Percentiles rank a stretch among this genome's conserved stretches.
Conservation (phyloP, 441 rosid species). For the Manihot esculenta region DNA sequence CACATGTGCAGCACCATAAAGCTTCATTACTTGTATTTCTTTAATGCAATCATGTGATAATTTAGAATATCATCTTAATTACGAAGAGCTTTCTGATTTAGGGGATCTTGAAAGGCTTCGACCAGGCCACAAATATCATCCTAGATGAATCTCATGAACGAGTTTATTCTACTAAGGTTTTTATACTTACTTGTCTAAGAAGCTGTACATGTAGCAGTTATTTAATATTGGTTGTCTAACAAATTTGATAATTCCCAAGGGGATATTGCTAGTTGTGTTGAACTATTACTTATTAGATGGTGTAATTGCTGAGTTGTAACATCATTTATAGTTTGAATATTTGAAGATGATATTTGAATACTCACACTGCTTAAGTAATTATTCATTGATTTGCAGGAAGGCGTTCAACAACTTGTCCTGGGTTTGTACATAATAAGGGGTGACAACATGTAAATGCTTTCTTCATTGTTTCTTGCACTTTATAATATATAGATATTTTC, state of each 20-base stretch:
- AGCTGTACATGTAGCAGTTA: not conserved
- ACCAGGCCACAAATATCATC: constrained; percentile 96
- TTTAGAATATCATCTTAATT: not conserved
- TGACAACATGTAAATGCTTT: constrained; percentile 78
- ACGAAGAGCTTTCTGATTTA: constrained; percentile 21
- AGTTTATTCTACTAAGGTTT: constrained; percentile 87
- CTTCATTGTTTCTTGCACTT: not conserved
- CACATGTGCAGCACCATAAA: not conserved
- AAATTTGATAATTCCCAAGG: no score
- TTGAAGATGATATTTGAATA: not conserved
- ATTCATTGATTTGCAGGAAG: constrained; percentile 58
- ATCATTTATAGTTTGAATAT: not conserved
- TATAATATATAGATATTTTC: not conserved
- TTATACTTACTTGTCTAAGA: not conserved
- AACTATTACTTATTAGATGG: not conserved
- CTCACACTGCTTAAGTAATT: not conserved
- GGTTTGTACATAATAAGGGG: constrained; percentile 97
- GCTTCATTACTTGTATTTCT: not conserved
- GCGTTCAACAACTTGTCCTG: constrained; percentile 86
- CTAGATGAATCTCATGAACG: constrained; percentile 98
- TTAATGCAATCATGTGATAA: not conserved
- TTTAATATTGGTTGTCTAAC: not conserved
- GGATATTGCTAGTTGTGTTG: not conserved
- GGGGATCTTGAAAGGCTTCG: constrained; percentile 91
- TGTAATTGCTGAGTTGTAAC: not conserved